Evolutionary conservation across 2,329 filamentous ascomycete genomes (phyloP).

Genomic region (Hymenoscyphus fructigenus): DNA sequence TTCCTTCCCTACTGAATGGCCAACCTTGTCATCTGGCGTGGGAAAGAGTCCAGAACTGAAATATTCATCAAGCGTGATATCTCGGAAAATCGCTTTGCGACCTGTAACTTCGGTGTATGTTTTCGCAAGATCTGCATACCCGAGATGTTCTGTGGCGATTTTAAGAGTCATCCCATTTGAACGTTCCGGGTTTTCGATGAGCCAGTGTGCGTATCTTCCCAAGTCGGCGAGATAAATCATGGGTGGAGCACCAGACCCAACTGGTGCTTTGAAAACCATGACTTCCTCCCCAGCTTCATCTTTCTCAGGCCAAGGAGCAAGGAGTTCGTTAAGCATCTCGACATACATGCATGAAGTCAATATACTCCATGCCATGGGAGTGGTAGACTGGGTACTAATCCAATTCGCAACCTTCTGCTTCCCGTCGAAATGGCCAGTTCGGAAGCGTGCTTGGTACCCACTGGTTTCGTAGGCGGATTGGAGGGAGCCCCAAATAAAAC

Average conservation of each 20-base stretch:
- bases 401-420: slow-evolving; percentile 29
- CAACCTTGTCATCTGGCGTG: not conserved
- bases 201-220: slow-evolving; percentile 27
- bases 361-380: slow-evolving; percentile 26
- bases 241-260: slow-evolving; percentile 9
- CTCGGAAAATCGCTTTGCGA: slow-evolving; percentile 13
- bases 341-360: slow-evolving; percentile 30
- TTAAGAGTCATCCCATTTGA: slow-evolving; percentile 26
- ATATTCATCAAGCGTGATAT: slow-evolving; percentile 14
- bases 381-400: slow-evolving; percentile 19
- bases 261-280: slow-evolving; percentile 14
- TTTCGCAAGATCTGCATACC: slow-evolving; percentile 16
- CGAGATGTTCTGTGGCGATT: slow-evolving; percentile 26
- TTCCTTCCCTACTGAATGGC: slow-evolving; percentile 5
- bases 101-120: slow-evolving; percentile 19
- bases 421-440: slow-evolving; percentile 26
- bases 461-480: slow-evolving; percentile 1
- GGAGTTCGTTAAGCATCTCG: slow-evolving; percentile 23
- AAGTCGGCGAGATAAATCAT: slow-evolving; percentile 24
- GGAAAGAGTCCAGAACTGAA: not conserved
- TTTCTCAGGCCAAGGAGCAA: slow-evolving; percentile 8
- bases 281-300: slow-evolving; percentile 18
- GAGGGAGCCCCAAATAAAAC: not conserved
- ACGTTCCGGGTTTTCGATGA: slow-evolving; percentile 23
- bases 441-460: slow-evolving; percentile 14